Evolutionary conservation across 169 alveolate species (phyloP), one percentile per base, ranked within the genome.

Genomic region (Babesia ovata): DNA sequence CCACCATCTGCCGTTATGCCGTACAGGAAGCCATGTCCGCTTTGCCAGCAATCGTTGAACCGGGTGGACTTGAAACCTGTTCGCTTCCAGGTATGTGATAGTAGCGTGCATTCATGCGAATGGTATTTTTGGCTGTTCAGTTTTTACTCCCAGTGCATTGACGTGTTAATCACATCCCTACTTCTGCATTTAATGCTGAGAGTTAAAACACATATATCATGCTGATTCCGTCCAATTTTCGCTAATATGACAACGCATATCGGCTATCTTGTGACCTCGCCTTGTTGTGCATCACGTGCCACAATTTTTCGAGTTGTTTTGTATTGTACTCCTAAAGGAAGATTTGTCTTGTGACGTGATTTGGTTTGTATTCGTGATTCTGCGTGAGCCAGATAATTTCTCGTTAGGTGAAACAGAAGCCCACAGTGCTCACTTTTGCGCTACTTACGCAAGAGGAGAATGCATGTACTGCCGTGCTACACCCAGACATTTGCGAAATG

Each of bases 11-110:
- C 62, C 70, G 29, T 70, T 70, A 61, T 58, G 33, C 11, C 24
- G 29, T 19, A n/a, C 39, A 67, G 76, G 65, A 67, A 58, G 54
- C 76, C 76, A 7, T 67, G 76, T 17, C 76, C 76, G 8, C 52
- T 67, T 21, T 67, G 76, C 29, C 53, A 13, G 49, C 76, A 54
- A 0, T 67, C 65, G 26, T 42, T 67, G 44, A n/a, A 52, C 54
- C 52, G 44, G 54, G 19, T 21, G 26, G 76, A 67, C 44, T 50
- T 67, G 76, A 67, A 67, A 22, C 76, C 76, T 26, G 76, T 67
- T 0, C 63, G 76, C 13, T 67, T 67, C 56, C 76, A 67, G 76
- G 76, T 67, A 17, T 0, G 63, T 61, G 22, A 33, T 33, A 2
- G 39, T 33, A 33, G 39, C 10, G 39, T 33, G 39, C 39, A 33